Evolutionary conservation across 352 stramenopile species (phyloP), one percentile per base, ranked within the genome.

Genomic region (Pythium aristosporum): DNA sequence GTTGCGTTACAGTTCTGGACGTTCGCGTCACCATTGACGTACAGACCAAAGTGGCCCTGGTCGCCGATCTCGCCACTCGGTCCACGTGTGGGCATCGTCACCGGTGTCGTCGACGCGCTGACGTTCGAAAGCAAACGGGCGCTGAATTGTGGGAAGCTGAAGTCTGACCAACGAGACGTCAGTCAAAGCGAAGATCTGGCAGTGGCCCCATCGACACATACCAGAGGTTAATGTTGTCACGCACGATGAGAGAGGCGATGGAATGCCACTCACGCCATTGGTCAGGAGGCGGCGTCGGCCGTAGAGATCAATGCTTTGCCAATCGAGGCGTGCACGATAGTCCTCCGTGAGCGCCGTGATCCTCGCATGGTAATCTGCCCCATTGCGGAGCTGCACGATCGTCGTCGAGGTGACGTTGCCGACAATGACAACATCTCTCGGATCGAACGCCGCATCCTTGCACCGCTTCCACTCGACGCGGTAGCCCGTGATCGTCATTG

Each of bases 351-450:
- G 54, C 1, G 86, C 88, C 12, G 81, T 68, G 21, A 98, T 78
- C 20, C 79, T 75, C 13, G 97, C 89, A 2, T 88, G 76, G 68
- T 98, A 97, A 15, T 55, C 61, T 2, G 76, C 91, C 11, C 55
- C 71, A 4, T 74, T 75, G 15, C 67, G 37, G 3, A 98, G 75
- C 11, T 75, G 73, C 10, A 81, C 77, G 10, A 98, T 68, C 16
- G 90, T 97, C 7, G 93, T 98, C 5, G 79, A 92, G n/a, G 92
- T 98, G 41, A 98, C 84, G 57, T 98, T 98, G 3, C 92, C 91
- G 20, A 97, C 79, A 10, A 84, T 63, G 10, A 86, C 46, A 15
- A 43, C 47, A 36, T 82, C 63, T 12, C 61, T 52, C 9, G 50
- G 37, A 9, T 67, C 64, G 36, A 85, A 87, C 21, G 12, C 12